Base-by-base conservation (phyloP, 371 early-diverging fungal species). In the Haplosporangium sp. region DNA sequence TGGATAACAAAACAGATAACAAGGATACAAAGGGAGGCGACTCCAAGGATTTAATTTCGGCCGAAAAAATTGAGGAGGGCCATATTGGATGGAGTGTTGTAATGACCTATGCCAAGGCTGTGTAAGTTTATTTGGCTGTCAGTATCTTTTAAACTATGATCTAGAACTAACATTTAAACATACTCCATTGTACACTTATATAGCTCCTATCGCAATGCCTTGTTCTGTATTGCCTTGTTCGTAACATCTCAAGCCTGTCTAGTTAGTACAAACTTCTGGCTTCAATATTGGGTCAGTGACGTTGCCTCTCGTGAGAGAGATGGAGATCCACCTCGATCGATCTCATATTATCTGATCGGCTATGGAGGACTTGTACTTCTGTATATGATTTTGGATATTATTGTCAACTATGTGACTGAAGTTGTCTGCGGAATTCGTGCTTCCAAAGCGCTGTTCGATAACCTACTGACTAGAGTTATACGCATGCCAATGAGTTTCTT, bases 401-500 rank as follows among this genome's bases (percentile, higher is more conserved):
- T 85, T 81, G 17, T 72, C 72, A 38, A 82, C 60, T 69, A 83
- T 42, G 83, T 77, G 9, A 64, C 73, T 17, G 69, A 65, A 4
- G 74, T 70, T 4, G 37, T 82, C 4, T 75, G 72, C 19, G 82
- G 82, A 27, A 74, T 86, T 5, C 69, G 70, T 3, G 85, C 86
- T 9, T 77, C 85, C 57, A 82, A 50, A 34, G 69, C 66, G 2
- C 53, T 90, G 5, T 93, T 93, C 61, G 94, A 87, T 88, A 0
- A 94, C 91, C 76, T 94, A 87, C 73, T 95, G 27, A 67, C 83
- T 7, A 85, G 92, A 39, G 85, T 94, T 7, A 67, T 94, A 13
- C 86, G 88, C 17, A 89, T 95, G 2, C 93, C 92, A 8, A 86
- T 94, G 76, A 78, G 88, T 2, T 96, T 96, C 71, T 96, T 93